Percentiles rank a stretch among this genome's conserved stretches.
Evolutionary conservation across 306 rosid genomes (phyloP).

Genomic region (Corylus americana): DNA sequence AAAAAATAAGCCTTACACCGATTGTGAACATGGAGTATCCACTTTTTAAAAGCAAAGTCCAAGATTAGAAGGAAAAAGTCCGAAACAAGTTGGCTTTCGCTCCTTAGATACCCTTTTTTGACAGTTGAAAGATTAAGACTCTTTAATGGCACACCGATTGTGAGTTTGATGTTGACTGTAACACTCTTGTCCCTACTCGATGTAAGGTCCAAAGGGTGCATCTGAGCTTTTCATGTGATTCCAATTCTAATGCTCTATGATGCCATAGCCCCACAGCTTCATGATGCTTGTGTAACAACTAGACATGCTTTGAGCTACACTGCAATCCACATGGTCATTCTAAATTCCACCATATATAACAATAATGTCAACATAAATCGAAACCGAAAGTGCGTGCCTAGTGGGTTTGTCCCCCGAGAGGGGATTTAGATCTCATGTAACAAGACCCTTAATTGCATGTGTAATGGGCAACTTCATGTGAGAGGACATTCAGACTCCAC

Average conservation of each 20-base stretch:
- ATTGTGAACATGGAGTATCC: constrained; percentile 31
- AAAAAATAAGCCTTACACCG: background rate
- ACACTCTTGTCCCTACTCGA: constrained; percentile 37
- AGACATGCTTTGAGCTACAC: background rate
- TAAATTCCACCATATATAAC: background rate
- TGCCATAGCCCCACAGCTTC: constrained; percentile 39
- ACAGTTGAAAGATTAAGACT: constrained; percentile 25
- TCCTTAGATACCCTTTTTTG: constrained; percentile 35
- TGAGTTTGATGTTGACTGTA: constrained; percentile 31
- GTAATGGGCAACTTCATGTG: too few species aligned
- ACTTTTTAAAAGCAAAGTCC: constrained; percentile 40
- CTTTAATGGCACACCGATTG: constrained; percentile 15
- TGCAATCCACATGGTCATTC: background rate
- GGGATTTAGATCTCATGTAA: too few species aligned
- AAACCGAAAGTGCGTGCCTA: too few species aligned
- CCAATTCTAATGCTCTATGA: constrained; percentile 24
- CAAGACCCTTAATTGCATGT: too few species aligned
- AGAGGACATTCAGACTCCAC: too few species aligned
- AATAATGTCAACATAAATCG: too few species aligned
- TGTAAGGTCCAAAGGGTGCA: constrained; percentile 37
- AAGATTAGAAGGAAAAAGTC: constrained; percentile 43
- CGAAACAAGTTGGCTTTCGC: constrained; percentile 41
- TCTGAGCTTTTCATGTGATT: constrained; percentile 32
- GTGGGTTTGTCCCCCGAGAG: too few species aligned
- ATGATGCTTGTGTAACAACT: constrained; percentile 16